Conservation (phyloP, 208 protist genomes). For the Wallacemonas sp. region DNA sequence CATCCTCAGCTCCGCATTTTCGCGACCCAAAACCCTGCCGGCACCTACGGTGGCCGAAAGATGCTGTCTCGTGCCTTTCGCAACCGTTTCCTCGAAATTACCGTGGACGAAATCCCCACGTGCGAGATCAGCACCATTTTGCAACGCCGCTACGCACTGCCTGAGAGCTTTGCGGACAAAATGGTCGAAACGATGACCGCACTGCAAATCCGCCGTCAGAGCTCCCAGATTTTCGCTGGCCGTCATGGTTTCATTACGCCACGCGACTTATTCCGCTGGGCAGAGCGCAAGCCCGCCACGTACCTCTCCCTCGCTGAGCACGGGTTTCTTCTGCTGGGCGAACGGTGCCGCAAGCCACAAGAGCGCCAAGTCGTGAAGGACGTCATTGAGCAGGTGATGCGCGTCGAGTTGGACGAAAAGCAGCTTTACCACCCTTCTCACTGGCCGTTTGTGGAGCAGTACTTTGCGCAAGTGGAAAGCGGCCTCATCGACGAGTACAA, state of each 20-base stretch:
- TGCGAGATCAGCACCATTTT: constrained; percentile 98
- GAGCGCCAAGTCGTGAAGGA: constrained; percentile 96
- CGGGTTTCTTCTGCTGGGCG: constrained; percentile 98
- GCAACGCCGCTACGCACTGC: constrained; percentile 93
- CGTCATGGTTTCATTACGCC: constrained; percentile 99
- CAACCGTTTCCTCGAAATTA: constrained; percentile 99
- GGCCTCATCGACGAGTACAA: constrained; percentile 79
- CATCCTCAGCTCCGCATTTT: constrained; percentile 99
- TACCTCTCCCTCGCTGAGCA: constrained; percentile 96
- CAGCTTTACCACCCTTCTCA: constrained; percentile 70
- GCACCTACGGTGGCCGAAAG: constrained; percentile 97
- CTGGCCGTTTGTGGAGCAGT: constrained; percentile 82
- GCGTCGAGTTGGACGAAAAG: constrained; percentile 71
- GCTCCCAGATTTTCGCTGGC: constrained; percentile 98
- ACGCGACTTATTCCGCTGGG: constrained; percentile 99
- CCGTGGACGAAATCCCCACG: constrained; percentile 99
- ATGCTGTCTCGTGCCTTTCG: constrained; percentile 99
- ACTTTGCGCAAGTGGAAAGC: constrained; percentile 66
- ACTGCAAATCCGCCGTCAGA: constrained; percentile 93
- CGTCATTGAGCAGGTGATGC: constrained; percentile 82
- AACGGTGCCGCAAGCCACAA: constrained; percentile 94
- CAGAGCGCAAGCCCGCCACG: constrained; percentile 87
- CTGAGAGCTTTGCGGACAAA: constrained; percentile 90
- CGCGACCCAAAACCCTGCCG: constrained; percentile 99
- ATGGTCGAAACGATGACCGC: constrained; percentile 96